Base-by-base conservation (phyloP, 257 asterid species). In the Phtheirospermum japonicum region DNA sequence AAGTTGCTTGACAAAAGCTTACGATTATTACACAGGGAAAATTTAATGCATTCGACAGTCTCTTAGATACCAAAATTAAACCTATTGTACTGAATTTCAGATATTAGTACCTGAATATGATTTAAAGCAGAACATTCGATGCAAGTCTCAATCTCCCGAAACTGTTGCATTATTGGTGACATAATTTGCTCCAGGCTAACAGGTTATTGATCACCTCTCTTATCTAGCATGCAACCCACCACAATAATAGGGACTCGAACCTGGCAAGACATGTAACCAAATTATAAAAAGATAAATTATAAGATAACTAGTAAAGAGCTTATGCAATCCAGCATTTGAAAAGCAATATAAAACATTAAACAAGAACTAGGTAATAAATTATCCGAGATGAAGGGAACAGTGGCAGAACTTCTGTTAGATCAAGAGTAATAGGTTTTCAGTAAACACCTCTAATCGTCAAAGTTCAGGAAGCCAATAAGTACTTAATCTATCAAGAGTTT, bases 401-500 rank as follows among this genome's bases (percentile, higher is more conserved):
- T 4, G 40, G 30, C 0, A 64, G 37, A 49, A 71, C 39, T 74
- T 55, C 60, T 75, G 54, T 42, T 13, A 31, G 32, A 43, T 57
- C 50, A 61, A 66, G 9, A 45, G 37, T 28, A 12, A 7, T 62
- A 37, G 65, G 59, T 49, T 64, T 60, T 39, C 39, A 43, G 70
- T 50, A 63, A 73, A 68, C 69, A 91, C 98, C 96, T 93, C 97
- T 52, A 90, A 66, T 46, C 87, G 77, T 37, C 94, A 81, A 72
- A 93, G 96, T 73, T 93, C 97, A 48, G 97, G 97, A 64, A 93
- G 95, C 99, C 99, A 93, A 67, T 82, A 86, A n/a, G 94, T 79
- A 76, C 99, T 89, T 76, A 93, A 79, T 59, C 94, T 80, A 39
- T 93, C 94, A 42, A 93, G 87, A 20, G 99, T 93, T 26, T 82